Conservation (phyloP, 2,329 filamentous ascomycete genomes). For the Pseudogymnoascus sp. region DNA sequence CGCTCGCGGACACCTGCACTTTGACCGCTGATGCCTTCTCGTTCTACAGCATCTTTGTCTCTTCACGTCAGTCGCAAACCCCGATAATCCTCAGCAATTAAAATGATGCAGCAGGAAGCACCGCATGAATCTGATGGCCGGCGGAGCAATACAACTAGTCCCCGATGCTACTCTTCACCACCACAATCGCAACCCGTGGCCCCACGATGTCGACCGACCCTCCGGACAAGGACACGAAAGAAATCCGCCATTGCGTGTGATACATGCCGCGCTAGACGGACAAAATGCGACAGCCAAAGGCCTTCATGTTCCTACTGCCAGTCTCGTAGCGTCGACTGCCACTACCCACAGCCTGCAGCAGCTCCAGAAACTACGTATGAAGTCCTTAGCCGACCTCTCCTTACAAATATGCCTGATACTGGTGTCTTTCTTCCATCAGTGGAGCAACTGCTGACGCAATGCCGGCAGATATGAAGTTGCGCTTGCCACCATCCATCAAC, state of each 20-base stretch:
- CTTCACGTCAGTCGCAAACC: not conserved
- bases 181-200: not conserved
- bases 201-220: not conserved
- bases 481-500: not conserved
- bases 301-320: constrained; percentile 16
- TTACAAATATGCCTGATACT: not conserved
- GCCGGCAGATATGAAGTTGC: not conserved
- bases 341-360: not conserved
- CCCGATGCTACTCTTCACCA: not conserved
- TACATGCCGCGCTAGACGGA: constrained; percentile 16
- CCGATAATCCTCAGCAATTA: not conserved
- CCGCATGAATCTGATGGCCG: not conserved
- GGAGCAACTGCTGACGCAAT: not conserved
- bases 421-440: not conserved
- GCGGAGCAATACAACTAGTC: not conserved
- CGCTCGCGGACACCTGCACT: not conserved
- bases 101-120: not conserved
- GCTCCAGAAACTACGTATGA: constrained; percentile 2
- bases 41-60: not conserved
- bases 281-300: constrained; percentile 20
- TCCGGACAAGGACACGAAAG: constrained; percentile 8
- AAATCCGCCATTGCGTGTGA: constrained; percentile 16
- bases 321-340: not conserved
- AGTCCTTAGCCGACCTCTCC: not conserved
- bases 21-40: not conserved